Percentiles rank a stretch among this genome's conserved stretches.
Evolutionary conservation across 768 basidiomycete species (phyloP).

Genomic region (Suillus ampliporus): DNA sequence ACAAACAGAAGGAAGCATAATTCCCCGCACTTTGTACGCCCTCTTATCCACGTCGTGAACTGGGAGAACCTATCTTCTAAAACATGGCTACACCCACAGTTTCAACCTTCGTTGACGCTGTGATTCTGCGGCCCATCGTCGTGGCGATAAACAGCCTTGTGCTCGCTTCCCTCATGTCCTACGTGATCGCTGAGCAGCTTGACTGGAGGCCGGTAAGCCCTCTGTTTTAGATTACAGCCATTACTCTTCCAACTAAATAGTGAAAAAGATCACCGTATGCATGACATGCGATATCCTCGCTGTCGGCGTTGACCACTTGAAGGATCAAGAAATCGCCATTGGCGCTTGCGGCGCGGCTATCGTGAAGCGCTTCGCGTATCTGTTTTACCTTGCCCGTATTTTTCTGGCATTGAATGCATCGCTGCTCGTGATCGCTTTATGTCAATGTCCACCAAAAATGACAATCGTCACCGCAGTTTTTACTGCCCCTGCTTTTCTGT

Average conservation of each 20-base stretch:
- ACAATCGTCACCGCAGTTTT: not conserved
- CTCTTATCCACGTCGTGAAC: not conserved
- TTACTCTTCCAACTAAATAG: too few relatives aligned
- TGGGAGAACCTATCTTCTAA: too few relatives aligned
- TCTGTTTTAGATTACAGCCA: too few relatives aligned
- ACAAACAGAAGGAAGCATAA: too few relatives aligned
- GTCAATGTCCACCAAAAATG: not conserved
- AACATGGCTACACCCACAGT: not conserved
- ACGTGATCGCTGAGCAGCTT: not conserved
- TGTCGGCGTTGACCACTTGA: not conserved
- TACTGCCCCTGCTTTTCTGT: not conserved
- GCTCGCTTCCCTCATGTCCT: not conserved
- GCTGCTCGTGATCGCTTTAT: not conserved
- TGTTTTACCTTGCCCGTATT: not conserved
- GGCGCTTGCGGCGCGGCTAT: not conserved
- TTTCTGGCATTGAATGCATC: not conserved
- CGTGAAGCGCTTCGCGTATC: not conserved
- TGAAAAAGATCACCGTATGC: not conserved
- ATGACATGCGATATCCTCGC: not conserved
- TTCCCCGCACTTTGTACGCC: too few relatives aligned
- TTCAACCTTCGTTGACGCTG: not conserved
- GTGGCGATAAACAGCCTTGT: not conserved
- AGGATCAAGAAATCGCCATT: not conserved
- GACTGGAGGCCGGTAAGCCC: conserved; percentile 6
- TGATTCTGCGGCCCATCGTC: not conserved